Evolutionary conservation across 2,329 filamentous ascomycete genomes (phyloP).

Genomic region (Teratosphaeria destructans): DNA sequence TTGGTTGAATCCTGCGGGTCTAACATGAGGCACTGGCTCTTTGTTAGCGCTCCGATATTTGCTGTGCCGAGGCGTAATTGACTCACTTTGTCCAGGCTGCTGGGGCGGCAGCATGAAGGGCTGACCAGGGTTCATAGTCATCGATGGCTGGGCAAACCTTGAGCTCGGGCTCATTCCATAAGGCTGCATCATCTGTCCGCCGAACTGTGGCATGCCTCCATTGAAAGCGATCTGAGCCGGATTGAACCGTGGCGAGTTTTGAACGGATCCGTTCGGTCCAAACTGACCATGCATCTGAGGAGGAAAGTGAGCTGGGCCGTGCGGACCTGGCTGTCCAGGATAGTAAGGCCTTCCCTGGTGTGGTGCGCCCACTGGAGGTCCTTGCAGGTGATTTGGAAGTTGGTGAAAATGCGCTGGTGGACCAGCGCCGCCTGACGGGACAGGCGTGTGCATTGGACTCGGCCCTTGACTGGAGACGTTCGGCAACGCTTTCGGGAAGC

Average conservation of each 20-base stretch:
- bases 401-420: constrained; percentile 63
- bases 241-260: constrained; percentile 71
- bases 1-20: constrained; percentile 1
- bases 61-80: neutral
- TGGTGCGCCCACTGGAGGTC: constrained; percentile 57
- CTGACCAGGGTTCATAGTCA: constrained; percentile 7
- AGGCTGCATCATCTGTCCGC: constrained; percentile 55
- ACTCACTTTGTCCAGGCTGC: constrained; percentile 1
- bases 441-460: constrained; percentile 51
- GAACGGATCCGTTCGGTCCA: constrained; percentile 61
- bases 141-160: constrained; percentile 31
- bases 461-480: constrained; percentile 44
- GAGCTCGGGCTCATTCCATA: constrained; percentile 60
- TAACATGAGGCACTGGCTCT: neutral
- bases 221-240: constrained; percentile 43
- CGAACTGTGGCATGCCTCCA: constrained; percentile 43
- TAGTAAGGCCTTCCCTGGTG: constrained; percentile 68
- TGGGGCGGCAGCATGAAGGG: constrained; percentile 15
- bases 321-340: constrained; percentile 59
- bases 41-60: neutral
- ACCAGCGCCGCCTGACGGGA: constrained; percentile 53
- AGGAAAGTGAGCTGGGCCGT: constrained; percentile 59
- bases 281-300: constrained; percentile 76
- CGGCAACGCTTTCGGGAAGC: constrained; percentile 53
- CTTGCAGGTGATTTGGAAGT: constrained; percentile 71